Evolutionary conservation across 208 protist genomes (phyloP).

Genomic region (Phytomonas serpens): DNA sequence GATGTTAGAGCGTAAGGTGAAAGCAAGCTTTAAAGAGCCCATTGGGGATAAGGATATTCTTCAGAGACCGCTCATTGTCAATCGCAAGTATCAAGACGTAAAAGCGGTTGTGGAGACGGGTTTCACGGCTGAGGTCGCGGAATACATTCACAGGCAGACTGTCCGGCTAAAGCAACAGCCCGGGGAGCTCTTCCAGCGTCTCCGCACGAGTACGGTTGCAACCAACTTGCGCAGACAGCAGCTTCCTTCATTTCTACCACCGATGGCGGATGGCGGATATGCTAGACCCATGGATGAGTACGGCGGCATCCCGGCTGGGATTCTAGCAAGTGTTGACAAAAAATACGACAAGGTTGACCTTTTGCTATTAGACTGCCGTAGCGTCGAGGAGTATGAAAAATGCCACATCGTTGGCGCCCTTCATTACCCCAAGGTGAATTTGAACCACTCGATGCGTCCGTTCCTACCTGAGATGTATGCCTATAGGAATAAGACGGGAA

Average conservation of each 20-base stretch:
- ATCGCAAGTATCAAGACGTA: conserved; percentile 56
- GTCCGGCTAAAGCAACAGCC: conserved; percentile 37
- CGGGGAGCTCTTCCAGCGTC: conserved; percentile 71
- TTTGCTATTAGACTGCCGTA: conserved; percentile 76
- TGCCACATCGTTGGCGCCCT: conserved; percentile 77
- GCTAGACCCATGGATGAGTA: conserved; percentile 84
- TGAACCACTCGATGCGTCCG: conserved; percentile 71
- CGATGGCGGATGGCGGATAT: conserved; percentile 63
- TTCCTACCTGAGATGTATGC: conserved; percentile 79
- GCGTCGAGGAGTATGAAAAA: conserved; percentile 54
- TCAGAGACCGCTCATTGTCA: conserved; percentile 23
- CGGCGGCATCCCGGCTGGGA: conserved; percentile 12
- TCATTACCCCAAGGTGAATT: conserved; percentile 69
- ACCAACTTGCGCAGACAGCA: conserved; percentile 28
- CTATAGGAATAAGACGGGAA: conserved; percentile 84
- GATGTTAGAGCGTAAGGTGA: background rate
- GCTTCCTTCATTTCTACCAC: conserved; percentile 8
- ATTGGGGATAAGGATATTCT: conserved; percentile 77
- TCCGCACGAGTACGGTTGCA: conserved; percentile 38
- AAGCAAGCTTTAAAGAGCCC: conserved; percentile 25
- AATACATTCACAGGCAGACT: conserved; percentile 40
- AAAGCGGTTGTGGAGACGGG: conserved; percentile 78
- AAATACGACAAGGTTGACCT: conserved; percentile 25
- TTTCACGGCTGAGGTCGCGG: conserved; percentile 58
- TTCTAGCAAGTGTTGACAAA: conserved; percentile 5